These are phyloP conservation scores for Fusarium pseudograminearum DNA, from an alignment of 2,329 filamentous ascomycete genomes.

Conservation along the genomic window DNA sequence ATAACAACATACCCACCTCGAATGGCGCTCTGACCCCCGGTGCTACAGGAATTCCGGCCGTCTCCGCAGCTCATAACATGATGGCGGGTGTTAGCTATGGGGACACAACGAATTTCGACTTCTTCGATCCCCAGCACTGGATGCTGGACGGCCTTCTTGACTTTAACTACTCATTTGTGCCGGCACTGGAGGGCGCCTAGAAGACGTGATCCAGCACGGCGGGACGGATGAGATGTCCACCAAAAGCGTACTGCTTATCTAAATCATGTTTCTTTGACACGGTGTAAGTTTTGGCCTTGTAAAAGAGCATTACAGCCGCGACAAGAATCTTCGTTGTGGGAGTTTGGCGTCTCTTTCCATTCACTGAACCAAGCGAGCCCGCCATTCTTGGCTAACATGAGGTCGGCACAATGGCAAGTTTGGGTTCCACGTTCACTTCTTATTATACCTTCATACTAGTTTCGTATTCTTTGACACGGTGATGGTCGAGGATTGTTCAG, in stretches of 20 bases:
- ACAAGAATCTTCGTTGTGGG: slow-evolving; percentile 7
- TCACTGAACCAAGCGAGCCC: slow-evolving; percentile 4
- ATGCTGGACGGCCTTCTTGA: slow-evolving; percentile 88
- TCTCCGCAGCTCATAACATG: slow-evolving; percentile 57
- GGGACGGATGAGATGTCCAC: slow-evolving; percentile 8
- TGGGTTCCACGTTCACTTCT: slow-evolving; percentile 6
- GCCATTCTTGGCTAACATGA: slow-evolving; percentile 5
- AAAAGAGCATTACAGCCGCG: slow-evolving; percentile 10
- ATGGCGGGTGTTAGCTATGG: slow-evolving; percentile 68
- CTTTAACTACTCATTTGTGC: slow-evolving; percentile 76
- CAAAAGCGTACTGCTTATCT: slow-evolving; percentile 1
- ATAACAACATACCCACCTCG: slow-evolving; percentile 40
- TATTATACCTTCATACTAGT: slow-evolving; percentile 1
- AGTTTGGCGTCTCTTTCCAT: background rate
- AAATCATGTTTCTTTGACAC: background rate
- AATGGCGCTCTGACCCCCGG: slow-evolving; percentile 67
- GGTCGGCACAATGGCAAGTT: slow-evolving; percentile 9
- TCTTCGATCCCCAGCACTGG: slow-evolving; percentile 94
- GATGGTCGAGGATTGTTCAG: slow-evolving; percentile 28
- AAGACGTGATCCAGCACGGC: slow-evolving; percentile 4
- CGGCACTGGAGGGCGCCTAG: slow-evolving; percentile 66
- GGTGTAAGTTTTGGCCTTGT: slow-evolving; percentile 21
- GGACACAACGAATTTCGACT: slow-evolving; percentile 81
- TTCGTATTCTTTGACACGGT: slow-evolving; percentile 29
- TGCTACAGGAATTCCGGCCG: slow-evolving; percentile 59